These are phyloP conservation scores for Colletotrichum sp. DNA, from an alignment of 2,329 filamentous ascomycete species.

Conservation along the genomic window DNA sequence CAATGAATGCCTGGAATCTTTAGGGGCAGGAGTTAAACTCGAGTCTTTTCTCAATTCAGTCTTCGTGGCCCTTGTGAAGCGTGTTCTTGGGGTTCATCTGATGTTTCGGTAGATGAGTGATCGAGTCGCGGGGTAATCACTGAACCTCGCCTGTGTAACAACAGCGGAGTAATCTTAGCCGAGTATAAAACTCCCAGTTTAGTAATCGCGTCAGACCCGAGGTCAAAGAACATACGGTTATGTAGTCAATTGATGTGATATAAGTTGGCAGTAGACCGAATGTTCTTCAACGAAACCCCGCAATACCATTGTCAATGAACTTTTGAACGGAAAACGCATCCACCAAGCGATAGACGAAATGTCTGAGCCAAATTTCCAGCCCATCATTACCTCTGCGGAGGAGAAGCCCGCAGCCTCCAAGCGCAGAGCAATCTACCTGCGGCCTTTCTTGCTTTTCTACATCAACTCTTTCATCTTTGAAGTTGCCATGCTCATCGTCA, in stretches of 20 bases:
- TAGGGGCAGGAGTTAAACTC: neutral
- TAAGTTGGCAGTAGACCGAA: neutral
- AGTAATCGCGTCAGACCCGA: neutral
- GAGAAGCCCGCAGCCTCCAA: neutral
- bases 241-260: neutral
- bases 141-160: neutral
- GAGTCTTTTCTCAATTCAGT: accelerated
- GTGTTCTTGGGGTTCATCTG: neutral
- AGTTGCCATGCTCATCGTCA: neutral
- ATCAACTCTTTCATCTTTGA: neutral
- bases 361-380: neutral
- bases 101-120: neutral
- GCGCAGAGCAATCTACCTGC: neutral
- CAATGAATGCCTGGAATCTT: neutral
- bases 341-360: neutral
- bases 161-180: neutral
- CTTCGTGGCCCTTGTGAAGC: neutral
- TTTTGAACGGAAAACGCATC: accelerated
- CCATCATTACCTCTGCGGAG: neutral
- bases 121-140: neutral
- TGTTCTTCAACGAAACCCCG: neutral
- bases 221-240: neutral
- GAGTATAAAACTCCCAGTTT: neutral
- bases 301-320: neutral
- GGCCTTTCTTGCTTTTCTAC: neutral